A percentile compares a stretch with the other conserved stretches of the same genome.
These are phyloP conservation scores for Eragrostis curvula DNA, from an alignment of 176 grass and related monocot genomes.

Conservation along the genomic window DNA sequence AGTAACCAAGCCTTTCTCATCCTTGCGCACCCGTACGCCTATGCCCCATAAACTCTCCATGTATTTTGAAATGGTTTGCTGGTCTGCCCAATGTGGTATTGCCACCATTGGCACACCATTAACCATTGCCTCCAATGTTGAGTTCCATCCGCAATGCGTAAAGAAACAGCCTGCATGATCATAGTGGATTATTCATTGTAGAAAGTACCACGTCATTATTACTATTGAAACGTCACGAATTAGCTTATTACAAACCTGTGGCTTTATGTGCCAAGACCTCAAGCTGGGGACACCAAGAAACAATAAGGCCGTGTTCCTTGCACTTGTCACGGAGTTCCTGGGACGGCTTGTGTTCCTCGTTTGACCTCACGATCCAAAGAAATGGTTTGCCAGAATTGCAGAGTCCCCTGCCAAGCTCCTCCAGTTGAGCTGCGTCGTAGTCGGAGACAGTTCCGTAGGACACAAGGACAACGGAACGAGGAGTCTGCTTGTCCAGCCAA, in stretches of 20 bases:
- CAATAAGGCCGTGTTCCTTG: neutral
- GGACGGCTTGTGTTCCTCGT: conserved; percentile 6
- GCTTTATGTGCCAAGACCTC: conserved; percentile 52
- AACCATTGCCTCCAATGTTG: conserved; percentile 37
- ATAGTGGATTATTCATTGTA: neutral
- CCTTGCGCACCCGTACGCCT: neutral
- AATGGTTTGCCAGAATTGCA: conserved; percentile 26
- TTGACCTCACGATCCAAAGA: conserved; percentile 32
- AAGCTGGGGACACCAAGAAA: conserved; percentile 46
- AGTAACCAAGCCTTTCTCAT: neutral
- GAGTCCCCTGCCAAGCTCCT: conserved; percentile 36
- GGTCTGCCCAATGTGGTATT: conserved; percentile 49
- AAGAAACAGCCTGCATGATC: conserved; percentile 48
- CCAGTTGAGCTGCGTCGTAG: neutral
- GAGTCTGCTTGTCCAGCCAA: conserved; percentile 10
- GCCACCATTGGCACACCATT: conserved; percentile 19
- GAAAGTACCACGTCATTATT: too few species aligned
- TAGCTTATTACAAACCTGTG: neutral
- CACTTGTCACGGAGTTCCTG: neutral
- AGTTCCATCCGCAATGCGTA: conserved; percentile 62
- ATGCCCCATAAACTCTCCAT: conserved; percentile 41
- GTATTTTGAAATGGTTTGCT: conserved; percentile 47
- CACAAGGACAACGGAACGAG: conserved; percentile 6
- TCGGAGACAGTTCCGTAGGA: conserved; percentile 25
- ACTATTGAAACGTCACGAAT: neutral